A percentile compares a stretch with the other conserved stretches of the same genome.
phyloP scores from a whole-genome alignment of 176 grass and related monocot species.

The Tuctoria greenei region DNA sequence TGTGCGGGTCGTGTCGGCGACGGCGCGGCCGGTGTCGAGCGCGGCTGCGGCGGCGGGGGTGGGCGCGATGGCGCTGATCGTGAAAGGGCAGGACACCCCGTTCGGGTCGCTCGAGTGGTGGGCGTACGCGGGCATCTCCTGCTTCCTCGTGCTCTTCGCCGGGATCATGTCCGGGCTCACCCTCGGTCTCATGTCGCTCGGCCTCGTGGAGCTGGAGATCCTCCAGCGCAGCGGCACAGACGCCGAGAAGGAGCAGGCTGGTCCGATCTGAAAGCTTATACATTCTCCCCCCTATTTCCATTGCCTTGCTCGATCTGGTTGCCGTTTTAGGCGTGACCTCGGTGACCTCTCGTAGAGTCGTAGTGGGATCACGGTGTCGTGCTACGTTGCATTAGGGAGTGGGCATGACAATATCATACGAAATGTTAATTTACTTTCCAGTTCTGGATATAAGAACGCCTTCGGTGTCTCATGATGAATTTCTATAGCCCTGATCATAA shows the following conservation, averaged over 20 bases:
- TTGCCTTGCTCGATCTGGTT: conserved; percentile 22
- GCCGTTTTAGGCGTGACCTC: background rate
- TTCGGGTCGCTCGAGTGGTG: conserved; percentile 75
- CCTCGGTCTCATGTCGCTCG: conserved; percentile 96
- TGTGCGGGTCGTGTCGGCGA: conserved; percentile 40
- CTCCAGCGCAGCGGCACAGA: conserved; percentile 90
- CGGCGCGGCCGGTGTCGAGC: conserved; percentile 55
- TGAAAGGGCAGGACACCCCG: conserved; percentile 63
- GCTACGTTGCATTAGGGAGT: conserved; percentile 5
- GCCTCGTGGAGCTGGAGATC: conserved; percentile 98
- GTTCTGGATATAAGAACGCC: background rate
- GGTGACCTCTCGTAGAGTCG: background rate
- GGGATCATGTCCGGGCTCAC: conserved; percentile 99
- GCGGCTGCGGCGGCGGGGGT: conserved; percentile 40
- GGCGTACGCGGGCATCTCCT: conserved; percentile 74
- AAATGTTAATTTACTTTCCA: background rate
- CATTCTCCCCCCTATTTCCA: background rate
- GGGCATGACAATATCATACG: background rate
- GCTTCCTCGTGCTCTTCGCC: conserved; percentile 90
- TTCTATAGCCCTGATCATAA: background rate
- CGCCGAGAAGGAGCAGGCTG: conserved; percentile 88
- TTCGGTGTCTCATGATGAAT: background rate
- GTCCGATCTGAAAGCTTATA: conserved; percentile 46
- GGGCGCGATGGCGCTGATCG: conserved; percentile 28
- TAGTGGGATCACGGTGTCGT: conserved; percentile 2